Evolutionary conservation across 495 filamentous ascomycete species (phyloP).

Genomic region (Penicillium macrosclerotiorum): DNA sequence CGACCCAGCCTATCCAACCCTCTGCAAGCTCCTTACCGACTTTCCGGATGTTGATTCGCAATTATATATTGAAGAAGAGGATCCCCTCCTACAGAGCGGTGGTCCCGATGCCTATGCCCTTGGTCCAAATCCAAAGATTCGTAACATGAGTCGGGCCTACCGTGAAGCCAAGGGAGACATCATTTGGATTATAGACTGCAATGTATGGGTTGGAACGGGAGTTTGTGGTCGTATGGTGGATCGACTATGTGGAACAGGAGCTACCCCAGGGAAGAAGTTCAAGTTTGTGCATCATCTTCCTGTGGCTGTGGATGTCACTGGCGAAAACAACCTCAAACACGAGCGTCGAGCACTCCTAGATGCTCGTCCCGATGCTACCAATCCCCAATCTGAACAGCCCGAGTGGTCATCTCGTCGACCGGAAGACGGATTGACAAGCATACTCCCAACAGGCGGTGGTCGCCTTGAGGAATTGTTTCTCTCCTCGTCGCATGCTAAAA

Average conservation of each 20-base stretch:
- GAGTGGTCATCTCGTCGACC: conserved; percentile 15
- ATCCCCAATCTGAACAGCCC: neutral
- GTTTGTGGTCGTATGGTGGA: conserved; percentile 86
- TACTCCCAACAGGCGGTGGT: conserved; percentile 61
- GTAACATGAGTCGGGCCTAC: conserved; percentile 94
- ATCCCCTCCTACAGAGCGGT: conserved; percentile 61
- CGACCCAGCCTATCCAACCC: conserved; percentile 76
- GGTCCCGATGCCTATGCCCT: conserved; percentile 55
- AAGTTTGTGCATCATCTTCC: conserved; percentile 98
- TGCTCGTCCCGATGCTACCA: conserved; percentile 11
- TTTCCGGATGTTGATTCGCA: conserved; percentile 71
- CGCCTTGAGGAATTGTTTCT: conserved; percentile 92
- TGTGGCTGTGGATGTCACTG: conserved; percentile 72
- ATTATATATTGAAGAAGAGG: conserved; percentile 84
- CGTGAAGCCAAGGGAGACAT: conserved; percentile 91
- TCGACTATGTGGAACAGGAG: conserved; percentile 66
- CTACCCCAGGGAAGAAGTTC: conserved; percentile 56
- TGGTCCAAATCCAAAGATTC: conserved; percentile 96
- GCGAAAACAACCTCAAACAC: conserved; percentile 25
- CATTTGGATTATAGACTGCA: conserved; percentile 95
- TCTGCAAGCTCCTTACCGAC: conserved; percentile 67
- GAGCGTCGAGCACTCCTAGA: conserved; percentile 46
- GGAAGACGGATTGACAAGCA: conserved; percentile 20
- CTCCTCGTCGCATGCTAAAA: conserved; percentile 91
- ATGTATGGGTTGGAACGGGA: conserved; percentile 83